Percentiles rank a stretch among this genome's conserved stretches.
Conservation (phyloP, 352 stramenopile species). For the Phytophthora nicotianae region DNA sequence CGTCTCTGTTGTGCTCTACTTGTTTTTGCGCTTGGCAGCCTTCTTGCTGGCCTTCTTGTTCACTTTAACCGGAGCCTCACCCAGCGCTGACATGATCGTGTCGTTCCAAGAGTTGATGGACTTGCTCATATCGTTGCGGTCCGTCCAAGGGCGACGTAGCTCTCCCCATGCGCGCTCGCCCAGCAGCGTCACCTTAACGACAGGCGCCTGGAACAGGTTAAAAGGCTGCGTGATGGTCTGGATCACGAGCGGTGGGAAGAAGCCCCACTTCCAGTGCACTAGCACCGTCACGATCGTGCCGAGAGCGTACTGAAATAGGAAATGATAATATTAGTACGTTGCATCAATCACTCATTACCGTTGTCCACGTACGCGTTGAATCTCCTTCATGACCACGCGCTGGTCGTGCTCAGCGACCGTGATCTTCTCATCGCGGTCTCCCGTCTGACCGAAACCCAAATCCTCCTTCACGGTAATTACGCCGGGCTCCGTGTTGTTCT, state of each 20-base stretch:
- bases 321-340: slow-evolving; percentile 1
- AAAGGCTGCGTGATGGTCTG: slow-evolving; percentile 82
- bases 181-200: slow-evolving; percentile 71
- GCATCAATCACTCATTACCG: background rate
- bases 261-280: slow-evolving; percentile 81
- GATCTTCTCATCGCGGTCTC: slow-evolving; percentile 80
- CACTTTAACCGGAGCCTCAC: slow-evolving; percentile 49
- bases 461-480: slow-evolving; percentile 81
- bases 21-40: slow-evolving; percentile 68
- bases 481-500: slow-evolving; percentile 82
- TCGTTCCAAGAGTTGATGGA: slow-evolving; percentile 78
- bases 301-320: slow-evolving; percentile 53
- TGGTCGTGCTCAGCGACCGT: slow-evolving; percentile 84
- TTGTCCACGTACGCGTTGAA: slow-evolving; percentile 59
- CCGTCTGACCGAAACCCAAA: slow-evolving; percentile 73
- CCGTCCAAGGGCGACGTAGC: slow-evolving; percentile 71
- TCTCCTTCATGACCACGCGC: slow-evolving; percentile 69
- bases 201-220: slow-evolving; percentile 66
- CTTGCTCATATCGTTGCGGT: slow-evolving; percentile 71
- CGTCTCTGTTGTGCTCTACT: slow-evolving; percentile 37
- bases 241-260: slow-evolving; percentile 84
- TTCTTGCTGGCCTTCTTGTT: slow-evolving; percentile 83
- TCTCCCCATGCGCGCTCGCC: slow-evolving; percentile 77
- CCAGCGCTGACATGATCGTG: slow-evolving; percentile 75
- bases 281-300: slow-evolving; percentile 69